Base-by-base conservation (phyloP, 805 yeast genomes). In the Myxozyma lipomycoides region DNA sequence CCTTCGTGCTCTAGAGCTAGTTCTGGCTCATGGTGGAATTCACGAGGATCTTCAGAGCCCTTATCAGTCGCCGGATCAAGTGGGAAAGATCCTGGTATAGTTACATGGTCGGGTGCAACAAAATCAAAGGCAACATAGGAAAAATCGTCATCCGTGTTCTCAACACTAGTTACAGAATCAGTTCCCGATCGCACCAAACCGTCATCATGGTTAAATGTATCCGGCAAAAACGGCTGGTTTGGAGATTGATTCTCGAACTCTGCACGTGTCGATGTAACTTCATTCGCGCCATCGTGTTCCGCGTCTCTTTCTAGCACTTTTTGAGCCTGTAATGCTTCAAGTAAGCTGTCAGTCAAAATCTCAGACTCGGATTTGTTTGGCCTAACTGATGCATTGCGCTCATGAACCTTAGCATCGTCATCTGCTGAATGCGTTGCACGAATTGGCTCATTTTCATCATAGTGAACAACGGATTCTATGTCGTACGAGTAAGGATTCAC, bases 291-390 rank as follows among this genome's bases (percentile, higher is more conserved):
- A 30, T 25, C 32, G 35, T 6, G 5, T 10, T 40, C 32, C 5
- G 44, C 7, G 17, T 38, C 19, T 23, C 46, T 32, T 4, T 41
- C 50, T 10, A 43, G 9, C 3, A 28, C 48, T 23, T 19, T 26
- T 30, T 36, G 24, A 17, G 52, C 41, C 22, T 45, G 45, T 12
- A 52, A 26, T n/a, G 43, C 25, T 34, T 49, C 44, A 3, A 52
- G 44, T 42, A 52, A 26, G 6, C 22, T 25, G 12, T 40, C 56
- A 6, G 56, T 46, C 41, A 52, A 30, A 15, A 48, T 24, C 32
- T 52, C 56, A 4, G 55, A 44, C 23, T 52, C 56, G 1, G 56
- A 52, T 34, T 45, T 41, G 21, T 28, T 19, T 4, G 56, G 39
- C 17, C 22, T 30, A 4, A 21, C 19, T 9, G 56, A 52, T 3